Evolutionary conservation across 2,329 filamentous ascomycete genomes (phyloP).

Genomic region (Fusarium scirpi): DNA sequence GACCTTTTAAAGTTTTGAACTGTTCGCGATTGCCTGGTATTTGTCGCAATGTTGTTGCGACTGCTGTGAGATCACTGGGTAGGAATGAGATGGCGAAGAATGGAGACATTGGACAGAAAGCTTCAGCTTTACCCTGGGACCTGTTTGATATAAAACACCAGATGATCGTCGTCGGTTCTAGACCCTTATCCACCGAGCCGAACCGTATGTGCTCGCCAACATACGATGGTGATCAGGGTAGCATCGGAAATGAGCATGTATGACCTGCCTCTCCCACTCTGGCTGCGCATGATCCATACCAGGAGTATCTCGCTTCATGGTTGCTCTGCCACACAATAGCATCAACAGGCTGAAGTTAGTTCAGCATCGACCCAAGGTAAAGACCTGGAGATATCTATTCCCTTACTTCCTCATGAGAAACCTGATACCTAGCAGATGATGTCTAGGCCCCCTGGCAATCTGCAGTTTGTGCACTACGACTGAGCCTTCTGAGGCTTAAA

Average conservation of each 20-base stretch:
- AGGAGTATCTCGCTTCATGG: neutral
- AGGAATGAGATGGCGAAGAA: too few relatives aligned
- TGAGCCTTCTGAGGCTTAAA: too few relatives aligned
- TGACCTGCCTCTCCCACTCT: neutral
- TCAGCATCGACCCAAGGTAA: too few relatives aligned
- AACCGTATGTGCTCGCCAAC: neutral
- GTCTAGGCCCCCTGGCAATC: too few relatives aligned
- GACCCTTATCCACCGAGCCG: conserved; percentile 12
- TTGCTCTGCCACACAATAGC: rapidly evolving
- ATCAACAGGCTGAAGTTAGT: rapidly evolving
- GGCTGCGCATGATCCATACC: neutral
- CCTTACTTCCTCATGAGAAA: neutral
- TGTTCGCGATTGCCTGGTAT: rapidly evolving
- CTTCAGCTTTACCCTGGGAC: neutral
- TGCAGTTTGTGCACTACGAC: too few relatives aligned
- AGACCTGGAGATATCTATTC: too few relatives aligned
- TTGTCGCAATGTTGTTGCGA: too few relatives aligned
- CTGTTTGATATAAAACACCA: neutral
- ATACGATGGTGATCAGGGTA: neutral
- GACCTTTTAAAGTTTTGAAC: rapidly evolving
- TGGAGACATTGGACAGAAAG: rapidly evolving
- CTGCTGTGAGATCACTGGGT: too few relatives aligned
- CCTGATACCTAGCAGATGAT: neutral
- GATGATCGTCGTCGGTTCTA: neutral
- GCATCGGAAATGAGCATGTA: neutral